A percentile compares a stretch with the other conserved stretches of the same genome.
phyloP scores from a whole-genome alignment of 2,329 filamentous ascomycete species.

The Dactylellina sp. region DNA sequence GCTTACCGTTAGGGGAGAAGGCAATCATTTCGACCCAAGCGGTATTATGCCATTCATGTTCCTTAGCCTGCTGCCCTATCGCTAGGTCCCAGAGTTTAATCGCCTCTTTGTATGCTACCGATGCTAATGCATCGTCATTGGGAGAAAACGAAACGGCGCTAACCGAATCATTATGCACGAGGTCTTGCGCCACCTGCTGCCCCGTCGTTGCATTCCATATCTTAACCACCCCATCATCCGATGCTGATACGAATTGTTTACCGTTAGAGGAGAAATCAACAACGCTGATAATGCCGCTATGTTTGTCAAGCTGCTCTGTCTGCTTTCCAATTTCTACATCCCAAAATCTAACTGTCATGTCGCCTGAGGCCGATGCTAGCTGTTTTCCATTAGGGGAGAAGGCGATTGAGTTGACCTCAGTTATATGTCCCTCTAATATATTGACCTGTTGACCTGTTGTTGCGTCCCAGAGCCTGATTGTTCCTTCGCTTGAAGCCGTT shows the following conservation, averaged over 20 bases:
- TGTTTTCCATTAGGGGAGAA: slow-evolving; percentile 13
- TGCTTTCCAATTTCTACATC: too few relatives aligned
- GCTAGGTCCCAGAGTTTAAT: slow-evolving; percentile 60
- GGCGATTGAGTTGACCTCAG: slow-evolving; percentile 25
- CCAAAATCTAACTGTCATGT: slow-evolving; percentile 1
- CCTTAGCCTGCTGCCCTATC: background rate
- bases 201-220: slow-evolving; percentile 59
- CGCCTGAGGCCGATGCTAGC: slow-evolving; percentile 1
- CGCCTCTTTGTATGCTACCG: slow-evolving; percentile 68
- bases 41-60: too few relatives aligned
- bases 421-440: too few relatives aligned
- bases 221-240: slow-evolving; percentile 58
- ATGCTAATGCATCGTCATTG: slow-evolving; percentile 93
- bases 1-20: slow-evolving; percentile 7
- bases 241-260: slow-evolving; percentile 89
- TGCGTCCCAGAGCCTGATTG: slow-evolving; percentile 17
- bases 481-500: slow-evolving; percentile 9
- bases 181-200: too few relatives aligned
- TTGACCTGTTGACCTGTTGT: background rate
- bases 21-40: background rate
- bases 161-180: too few relatives aligned
- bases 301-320: background rate
- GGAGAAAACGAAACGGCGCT: slow-evolving; percentile 66
- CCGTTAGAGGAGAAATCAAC: slow-evolving; percentile 75
- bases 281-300: background rate